A percentile compares a stretch with the other conserved stretches of the same genome.
These are phyloP conservation scores for Parietichytrium sp. DNA, from an alignment of 108 stramenopile genomes.

Conservation along the genomic window DNA sequence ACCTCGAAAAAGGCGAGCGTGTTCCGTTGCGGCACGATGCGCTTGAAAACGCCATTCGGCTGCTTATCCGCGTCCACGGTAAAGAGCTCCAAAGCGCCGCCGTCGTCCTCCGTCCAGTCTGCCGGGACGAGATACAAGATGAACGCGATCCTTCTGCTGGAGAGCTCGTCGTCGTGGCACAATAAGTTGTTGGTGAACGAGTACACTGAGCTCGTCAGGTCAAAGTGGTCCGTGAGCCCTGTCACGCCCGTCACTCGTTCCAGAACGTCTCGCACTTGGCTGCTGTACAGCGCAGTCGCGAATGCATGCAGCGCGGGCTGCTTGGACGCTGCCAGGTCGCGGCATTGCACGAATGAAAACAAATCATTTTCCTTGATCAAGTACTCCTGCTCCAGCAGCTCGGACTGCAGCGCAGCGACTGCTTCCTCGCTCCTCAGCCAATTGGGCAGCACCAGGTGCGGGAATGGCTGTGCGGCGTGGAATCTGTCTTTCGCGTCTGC, in stretches of 20 bases:
- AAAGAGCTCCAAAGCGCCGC: slow-evolving; percentile 40
- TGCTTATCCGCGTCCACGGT: background rate
- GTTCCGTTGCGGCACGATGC: slow-evolving; percentile 33
- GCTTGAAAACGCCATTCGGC: slow-evolving; percentile 22
- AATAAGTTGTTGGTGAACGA: background rate
- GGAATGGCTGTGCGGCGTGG: background rate
- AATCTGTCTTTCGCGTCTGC: background rate
- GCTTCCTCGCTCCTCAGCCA: background rate
- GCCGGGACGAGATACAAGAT: slow-evolving; percentile 43
- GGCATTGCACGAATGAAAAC: slow-evolving; percentile 27
- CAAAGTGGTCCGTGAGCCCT: background rate
- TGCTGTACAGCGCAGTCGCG: background rate
- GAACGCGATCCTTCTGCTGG: slow-evolving; percentile 30
- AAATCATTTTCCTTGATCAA: slow-evolving; percentile 32
- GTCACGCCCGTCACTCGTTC: background rate
- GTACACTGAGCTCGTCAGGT: slow-evolving; percentile 33
- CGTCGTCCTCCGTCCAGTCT: slow-evolving; percentile 39
- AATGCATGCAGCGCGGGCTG: background rate
- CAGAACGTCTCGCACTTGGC: slow-evolving; percentile 8
- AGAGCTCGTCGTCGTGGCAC: slow-evolving; percentile 46
- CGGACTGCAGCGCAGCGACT: background rate
- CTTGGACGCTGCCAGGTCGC: background rate
- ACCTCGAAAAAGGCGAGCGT: slow-evolving; percentile 42
- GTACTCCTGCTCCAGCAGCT: slow-evolving; percentile 20
- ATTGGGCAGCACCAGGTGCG: background rate